Evolutionary conservation across 2,329 filamentous ascomycete species (phyloP), one percentile per base, ranked within the genome.

Genomic region (Stemphylium vesicarium): DNA sequence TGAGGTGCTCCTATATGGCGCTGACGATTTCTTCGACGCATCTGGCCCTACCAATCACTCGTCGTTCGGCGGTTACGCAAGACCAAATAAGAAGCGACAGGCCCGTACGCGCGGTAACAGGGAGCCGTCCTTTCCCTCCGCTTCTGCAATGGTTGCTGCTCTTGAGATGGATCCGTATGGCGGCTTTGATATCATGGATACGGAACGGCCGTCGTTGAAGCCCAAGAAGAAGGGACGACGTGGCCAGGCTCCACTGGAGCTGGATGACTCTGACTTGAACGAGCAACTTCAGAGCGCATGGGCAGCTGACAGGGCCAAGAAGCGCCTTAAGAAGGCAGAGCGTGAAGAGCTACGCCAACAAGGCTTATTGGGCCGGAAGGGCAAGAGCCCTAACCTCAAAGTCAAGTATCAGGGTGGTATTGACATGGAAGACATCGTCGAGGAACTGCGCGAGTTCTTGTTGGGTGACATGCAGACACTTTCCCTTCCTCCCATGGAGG

Each of bases 121-220:
- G 13, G 58, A 63, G 3, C 54, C 46, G 12, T 56, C 47, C 12
- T 87, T 85, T 64, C 82, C 83, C 13, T 79, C 80, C 33, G 85
- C 84, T 5, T 79, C 79, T 40, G 78, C 81, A 13, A 80, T 87
- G 63, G 84, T 83, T 3, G 84, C 86, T 68, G 79, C 81, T 0
- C 75, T 87, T 2, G 83, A 86, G n/a, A 75, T 78, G 58, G 82
- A 85, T 60, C 82, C 84, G 51, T 81, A 87, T 52, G 86, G 88
- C 56, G 89, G 86, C 8, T 88, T 96, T 60, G 92, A 96, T 68
- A 80, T 96, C 39, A 94, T 95, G 88, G 91, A 96, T 67, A 91
- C 90, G 77, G 84, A 90, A 13, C 82, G 87, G 22, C 86, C 88
- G 1, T 91, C 86, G 48, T 73, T 92, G 5, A 84, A 81, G 50